phyloP scores from a whole-genome alignment of 1,284 basidiomycete species.

The Apiotrichum brassicae region DNA sequence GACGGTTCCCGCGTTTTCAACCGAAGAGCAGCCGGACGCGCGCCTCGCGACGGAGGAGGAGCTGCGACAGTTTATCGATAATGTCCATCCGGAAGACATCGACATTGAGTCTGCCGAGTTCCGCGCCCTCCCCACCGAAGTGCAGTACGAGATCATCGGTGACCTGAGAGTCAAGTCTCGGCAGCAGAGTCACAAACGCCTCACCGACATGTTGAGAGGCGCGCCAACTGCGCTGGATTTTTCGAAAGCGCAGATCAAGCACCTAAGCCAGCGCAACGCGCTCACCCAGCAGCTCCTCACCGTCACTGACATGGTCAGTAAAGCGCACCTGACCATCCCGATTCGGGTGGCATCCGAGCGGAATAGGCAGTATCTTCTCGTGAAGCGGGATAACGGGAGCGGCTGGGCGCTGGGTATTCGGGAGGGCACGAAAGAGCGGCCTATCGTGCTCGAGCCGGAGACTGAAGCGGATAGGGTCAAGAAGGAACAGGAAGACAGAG shows the following conservation, averaged over 20 bases:
- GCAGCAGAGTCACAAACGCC: constrained; percentile 82
- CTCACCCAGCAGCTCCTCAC: constrained; percentile 91
- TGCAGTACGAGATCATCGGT: constrained; percentile 97
- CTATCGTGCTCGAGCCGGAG: constrained; percentile 63
- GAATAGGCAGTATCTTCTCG: constrained; percentile 85
- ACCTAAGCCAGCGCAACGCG: constrained; percentile 79
- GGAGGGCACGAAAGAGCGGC: constrained; percentile 68
- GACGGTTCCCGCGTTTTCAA: constrained; percentile 50
- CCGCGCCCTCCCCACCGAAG: constrained; percentile 83
- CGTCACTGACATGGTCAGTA: constrained; percentile 89
- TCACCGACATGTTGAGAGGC: constrained; percentile 81
- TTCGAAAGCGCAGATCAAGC: constrained; percentile 87
- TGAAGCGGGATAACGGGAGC: constrained; percentile 78
- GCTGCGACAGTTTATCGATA: constrained; percentile 79
- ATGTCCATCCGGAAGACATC: constrained; percentile 86
- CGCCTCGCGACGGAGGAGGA: constrained; percentile 91
- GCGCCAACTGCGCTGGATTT: constrained; percentile 87
- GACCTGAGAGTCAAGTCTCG: constrained; percentile 89
- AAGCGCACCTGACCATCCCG: constrained; percentile 76
- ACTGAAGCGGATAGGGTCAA: constrained; percentile 20
- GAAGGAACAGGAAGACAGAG: constrained; percentile 8
- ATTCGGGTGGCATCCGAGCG: constrained; percentile 88
- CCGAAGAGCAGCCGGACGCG: constrained; percentile 64
- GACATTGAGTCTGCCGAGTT: constrained; percentile 85
- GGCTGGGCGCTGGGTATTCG: constrained; percentile 91